Evolutionary conservation across 1,139 yeast genomes (phyloP).

Genomic region (Yamadazyma epiphylla): DNA sequence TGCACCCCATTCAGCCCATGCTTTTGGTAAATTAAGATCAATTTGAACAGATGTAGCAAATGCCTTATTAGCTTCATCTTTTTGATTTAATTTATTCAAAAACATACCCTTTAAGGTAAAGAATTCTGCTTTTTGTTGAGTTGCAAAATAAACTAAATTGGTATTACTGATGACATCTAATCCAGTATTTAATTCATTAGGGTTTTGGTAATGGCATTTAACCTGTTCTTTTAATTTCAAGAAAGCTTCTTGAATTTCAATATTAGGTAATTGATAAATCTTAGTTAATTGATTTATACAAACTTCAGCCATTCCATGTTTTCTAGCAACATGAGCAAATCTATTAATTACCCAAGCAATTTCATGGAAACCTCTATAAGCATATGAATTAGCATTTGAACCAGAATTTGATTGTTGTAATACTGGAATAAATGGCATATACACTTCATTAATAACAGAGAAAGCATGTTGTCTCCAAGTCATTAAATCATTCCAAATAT

Average conservation of each 20-base stretch:
- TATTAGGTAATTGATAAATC: slow-evolving; percentile 93
- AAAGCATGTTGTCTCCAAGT: slow-evolving; percentile 99
- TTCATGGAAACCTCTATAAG: slow-evolving; percentile 96
- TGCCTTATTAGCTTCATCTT: slow-evolving; percentile 95
- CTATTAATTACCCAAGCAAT: slow-evolving; percentile 98
- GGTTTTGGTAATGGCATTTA: slow-evolving; percentile 90
- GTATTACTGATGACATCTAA: slow-evolving; percentile 96
- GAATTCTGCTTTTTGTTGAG: slow-evolving; percentile 97
- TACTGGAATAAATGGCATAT: slow-evolving; percentile 88
- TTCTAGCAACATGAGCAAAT: slow-evolving; percentile 97
- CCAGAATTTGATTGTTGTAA: slow-evolving; percentile 72
- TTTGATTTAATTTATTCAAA: slow-evolving; percentile 80
- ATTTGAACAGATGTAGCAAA: slow-evolving; percentile 97
- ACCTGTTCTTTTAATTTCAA: slow-evolving; percentile 95
- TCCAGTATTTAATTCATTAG: slow-evolving; percentile 86
- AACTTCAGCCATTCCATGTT: slow-evolving; percentile 95
- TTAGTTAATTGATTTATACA: slow-evolving; percentile 90
- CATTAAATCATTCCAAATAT: slow-evolving; percentile 94
- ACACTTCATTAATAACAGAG: slow-evolving; percentile 92
- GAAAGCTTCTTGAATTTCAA: slow-evolving; percentile 97
- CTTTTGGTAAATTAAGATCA: slow-evolving; percentile 89
- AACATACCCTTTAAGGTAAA: slow-evolving; percentile 98
- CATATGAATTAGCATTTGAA: slow-evolving; percentile 81
- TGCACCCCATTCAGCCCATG: slow-evolving; percentile 99
- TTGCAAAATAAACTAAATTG: slow-evolving; percentile 90